A percentile compares a stretch with the other conserved stretches of the same genome.
These are phyloP conservation scores for Euclidium syriacum DNA, from an alignment of 345 rosid genomes.

Conservation along the genomic window DNA sequence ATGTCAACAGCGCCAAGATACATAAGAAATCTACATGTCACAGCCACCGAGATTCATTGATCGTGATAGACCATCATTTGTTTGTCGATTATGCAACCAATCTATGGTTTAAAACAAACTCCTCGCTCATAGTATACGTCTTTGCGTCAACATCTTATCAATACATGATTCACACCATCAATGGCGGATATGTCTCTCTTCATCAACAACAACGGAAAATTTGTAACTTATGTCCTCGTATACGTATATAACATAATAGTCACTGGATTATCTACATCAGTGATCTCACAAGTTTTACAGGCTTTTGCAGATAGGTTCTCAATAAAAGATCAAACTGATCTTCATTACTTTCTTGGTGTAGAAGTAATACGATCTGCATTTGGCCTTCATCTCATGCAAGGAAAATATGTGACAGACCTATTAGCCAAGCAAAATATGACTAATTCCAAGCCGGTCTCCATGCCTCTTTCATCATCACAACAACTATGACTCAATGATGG, in stretches of 20 bases:
- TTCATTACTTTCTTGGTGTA: not conserved
- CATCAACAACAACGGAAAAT: not conserved
- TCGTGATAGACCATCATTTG: not conserved
- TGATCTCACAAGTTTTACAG: not conserved
- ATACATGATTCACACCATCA: not conserved
- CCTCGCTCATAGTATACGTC: not conserved
- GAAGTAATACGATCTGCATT: not conserved
- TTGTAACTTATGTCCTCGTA: not conserved
- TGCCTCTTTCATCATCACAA: not conserved
- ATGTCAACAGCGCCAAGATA: not conserved
- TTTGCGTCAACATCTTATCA: not conserved
- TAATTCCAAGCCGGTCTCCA: not conserved
- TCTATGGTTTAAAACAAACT: not conserved
- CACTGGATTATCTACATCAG: not conserved
- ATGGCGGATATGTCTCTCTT: not conserved
- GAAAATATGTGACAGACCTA: too few species aligned
- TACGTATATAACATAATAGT: not conserved
- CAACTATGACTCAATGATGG: not conserved
- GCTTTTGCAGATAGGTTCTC: not conserved
- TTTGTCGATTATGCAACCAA: not conserved
- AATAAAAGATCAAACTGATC: not conserved
- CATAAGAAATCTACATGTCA: not conserved
- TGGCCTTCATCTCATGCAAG: too few species aligned
- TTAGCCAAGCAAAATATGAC: too few species aligned
- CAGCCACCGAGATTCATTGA: not conserved